Evolutionary conservation across 441 rosid species (phyloP), one percentile per base, ranked within the genome.

Genomic region (Syzygium syzygioides): DNA sequence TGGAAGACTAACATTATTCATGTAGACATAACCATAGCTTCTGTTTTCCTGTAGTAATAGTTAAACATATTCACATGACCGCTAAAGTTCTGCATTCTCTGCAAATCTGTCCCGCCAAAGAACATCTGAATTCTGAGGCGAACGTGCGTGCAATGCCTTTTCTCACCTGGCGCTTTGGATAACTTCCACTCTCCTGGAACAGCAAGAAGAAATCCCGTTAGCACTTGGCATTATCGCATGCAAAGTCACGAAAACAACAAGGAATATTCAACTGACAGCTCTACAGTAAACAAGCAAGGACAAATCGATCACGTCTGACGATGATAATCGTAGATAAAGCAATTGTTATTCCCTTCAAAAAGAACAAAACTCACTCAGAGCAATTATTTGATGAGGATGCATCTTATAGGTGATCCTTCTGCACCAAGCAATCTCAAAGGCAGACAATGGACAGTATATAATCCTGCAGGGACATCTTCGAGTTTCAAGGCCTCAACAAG

Each of bases 391-490:
- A 85, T 88, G 25, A 88, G 90, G 87, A 88, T 88, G 90, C 90
- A 88, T 88, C 87, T 88, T 5, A 23, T 48, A 9, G 90, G 90
- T 26, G 87, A 66, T 54, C 90, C 90, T 76, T 85, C 90, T 34
- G 90, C 84, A 25, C 90, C 90, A 41, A 86, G 90, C 90, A 88
- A 56, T 62, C 90, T 88, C n/a, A 88, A 53, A 23, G 87, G 87
- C 71, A 88, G 55, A 66, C 90, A 85, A 48, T 85, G 90, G 14
- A 88, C 90, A 28, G 87, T 85, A 87, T 88, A 88, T 54, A 85
- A 5, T 48, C 90, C 90, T 5, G 76, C 59, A 0, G 90, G 87
- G 55, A 85, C 87, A 45, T 71, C 87, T 12, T 88, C 87, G 1
- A 88, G 90, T 64, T 88, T 88, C 56, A 88, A 55, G 71, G 85